Evolutionary conservation across 805 yeast species (phyloP), one percentile per base, ranked within the genome.

Genomic region (Cyberlindnera maclurae): DNA sequence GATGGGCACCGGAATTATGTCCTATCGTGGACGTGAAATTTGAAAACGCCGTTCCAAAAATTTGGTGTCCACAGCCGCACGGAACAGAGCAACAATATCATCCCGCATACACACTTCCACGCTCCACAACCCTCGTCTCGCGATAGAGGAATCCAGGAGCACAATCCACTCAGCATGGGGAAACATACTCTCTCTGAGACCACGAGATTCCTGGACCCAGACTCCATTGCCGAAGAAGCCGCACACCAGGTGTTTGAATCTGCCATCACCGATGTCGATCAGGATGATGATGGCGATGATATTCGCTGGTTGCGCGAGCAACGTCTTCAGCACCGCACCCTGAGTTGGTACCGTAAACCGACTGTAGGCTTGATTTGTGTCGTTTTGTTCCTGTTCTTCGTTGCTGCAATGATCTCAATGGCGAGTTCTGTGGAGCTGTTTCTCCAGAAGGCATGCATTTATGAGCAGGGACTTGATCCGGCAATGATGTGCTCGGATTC

Each of bases 321-420:
- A 37, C 61, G 79, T 32, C 18, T 49, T 3, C 56, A 62, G 28
- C 74, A 75, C 51, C 54, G 60, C 42, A 41, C 61, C 3, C 39
- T 73, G 22, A 64, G 65, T 15, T 79, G 85, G 82, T 58, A 70
- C 38, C 63, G 62, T 22, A 62, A 81, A 31, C 89, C 89, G 0
- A 70, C 81, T 3, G 58, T 77, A 8, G 47, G 60, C n/a, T 63
- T 75, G 60, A 52, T 80, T 11, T 65, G 77, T 18, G 29, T 63
- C 3, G 55, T 68, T 1, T 32, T 70, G 2, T 65, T 75, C 29
- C 31, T 72, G 4, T 57, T 61, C 39, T 63, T 78, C 8, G 52
- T 77, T 36, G 60, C 73, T 0, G 54, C 54, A 15, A 67, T 65
- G 18, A 41, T 68, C 8, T 47, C 64, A 4, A n/a, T 65, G 9